phyloP scores from a whole-genome alignment of 2,329 filamentous ascomycete genomes.

The Drechslerella coelobrocha region DNA sequence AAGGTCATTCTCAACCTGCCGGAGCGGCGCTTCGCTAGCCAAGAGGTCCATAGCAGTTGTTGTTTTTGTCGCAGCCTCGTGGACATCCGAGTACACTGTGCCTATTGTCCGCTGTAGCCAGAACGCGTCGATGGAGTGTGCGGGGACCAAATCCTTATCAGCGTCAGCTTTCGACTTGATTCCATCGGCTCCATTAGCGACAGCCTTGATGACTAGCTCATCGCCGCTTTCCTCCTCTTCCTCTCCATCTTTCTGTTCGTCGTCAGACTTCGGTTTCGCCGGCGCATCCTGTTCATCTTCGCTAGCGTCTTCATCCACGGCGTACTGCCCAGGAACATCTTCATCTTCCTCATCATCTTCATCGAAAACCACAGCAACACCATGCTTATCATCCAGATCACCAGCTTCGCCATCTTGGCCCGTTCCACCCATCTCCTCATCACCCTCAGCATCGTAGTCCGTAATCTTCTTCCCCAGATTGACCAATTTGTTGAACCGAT shows the following conservation, averaged over 20 bases:
- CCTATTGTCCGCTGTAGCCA: slow-evolving; percentile 96
- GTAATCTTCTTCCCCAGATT: slow-evolving; percentile 99
- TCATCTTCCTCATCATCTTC: slow-evolving; percentile 83
- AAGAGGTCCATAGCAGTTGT: slow-evolving; percentile 81
- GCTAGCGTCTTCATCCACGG: slow-evolving; percentile 83
- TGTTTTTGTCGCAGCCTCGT: slow-evolving; percentile 92
- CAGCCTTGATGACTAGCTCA: slow-evolving; percentile 83
- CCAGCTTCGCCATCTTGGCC: slow-evolving; percentile 58
- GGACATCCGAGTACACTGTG: slow-evolving; percentile 84
- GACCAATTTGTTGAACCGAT: slow-evolving; percentile 95
- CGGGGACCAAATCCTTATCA: slow-evolving; percentile 72
- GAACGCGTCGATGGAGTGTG: slow-evolving; percentile 93
- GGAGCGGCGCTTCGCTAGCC: slow-evolving; percentile 80
- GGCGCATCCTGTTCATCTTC: slow-evolving; percentile 70
- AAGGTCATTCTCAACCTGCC: slow-evolving; percentile 96
- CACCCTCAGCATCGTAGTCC: slow-evolving; percentile 96
- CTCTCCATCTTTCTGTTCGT: slow-evolving; percentile 61
- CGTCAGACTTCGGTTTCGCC: slow-evolving; percentile 65
- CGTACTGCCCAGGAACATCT: slow-evolving; percentile 76
- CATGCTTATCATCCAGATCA: slow-evolving; percentile 64
- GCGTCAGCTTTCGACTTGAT: slow-evolving; percentile 61
- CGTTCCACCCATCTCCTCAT: slow-evolving; percentile 80
- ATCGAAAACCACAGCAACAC: slow-evolving; percentile 96
- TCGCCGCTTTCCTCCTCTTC: slow-evolving; percentile 68
- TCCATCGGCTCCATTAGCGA: slow-evolving; percentile 59